Percentiles rank a stretch among this genome's conserved stretches.
phyloP scores from a whole-genome alignment of 495 filamentous ascomycete species.

The Darksidea phi region DNA sequence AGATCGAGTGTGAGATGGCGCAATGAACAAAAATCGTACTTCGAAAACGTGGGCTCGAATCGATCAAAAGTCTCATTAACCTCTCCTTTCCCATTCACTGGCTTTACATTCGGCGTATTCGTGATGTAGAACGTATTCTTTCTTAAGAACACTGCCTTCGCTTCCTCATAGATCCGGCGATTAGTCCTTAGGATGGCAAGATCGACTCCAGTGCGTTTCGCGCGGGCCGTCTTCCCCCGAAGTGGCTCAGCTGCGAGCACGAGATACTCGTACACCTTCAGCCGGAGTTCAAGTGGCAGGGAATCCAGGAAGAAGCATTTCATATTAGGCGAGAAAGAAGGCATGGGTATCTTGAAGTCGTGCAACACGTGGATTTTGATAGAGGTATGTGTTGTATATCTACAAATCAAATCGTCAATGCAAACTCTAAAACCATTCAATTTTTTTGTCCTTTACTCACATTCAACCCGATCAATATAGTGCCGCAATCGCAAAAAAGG shows the following conservation, averaged over 20 bases:
- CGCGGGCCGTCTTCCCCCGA: not conserved
- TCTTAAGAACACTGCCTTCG: constrained; percentile 14
- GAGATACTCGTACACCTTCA: constrained; percentile 16
- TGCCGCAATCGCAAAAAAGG: no score
- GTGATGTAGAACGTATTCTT: constrained; percentile 20
- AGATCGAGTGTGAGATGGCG: constrained; percentile 20
- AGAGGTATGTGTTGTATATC: not conserved
- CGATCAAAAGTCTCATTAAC: not conserved
- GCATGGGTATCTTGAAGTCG: not conserved
- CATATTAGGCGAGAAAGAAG: not conserved
- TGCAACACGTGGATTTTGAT: no score
- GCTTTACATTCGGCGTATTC: constrained; percentile 7
- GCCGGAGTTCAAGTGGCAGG: constrained; percentile 16
- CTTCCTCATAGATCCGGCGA: constrained; percentile 25
- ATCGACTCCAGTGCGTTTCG: not conserved
- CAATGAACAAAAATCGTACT: not conserved
- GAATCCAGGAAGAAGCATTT: constrained; percentile 17
- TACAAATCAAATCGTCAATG: not conserved
- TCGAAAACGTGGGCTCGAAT: constrained; percentile 15
- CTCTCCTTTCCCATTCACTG: not conserved
- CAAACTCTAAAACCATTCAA: no score
- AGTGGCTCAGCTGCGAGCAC: constrained; percentile 5
- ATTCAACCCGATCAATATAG: no score
- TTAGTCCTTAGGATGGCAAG: constrained; percentile 11
- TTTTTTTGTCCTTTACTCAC: no score